Base-by-base conservation (phyloP, 176 grass and related monocot genomes). In the Tuctoria greenei region DNA sequence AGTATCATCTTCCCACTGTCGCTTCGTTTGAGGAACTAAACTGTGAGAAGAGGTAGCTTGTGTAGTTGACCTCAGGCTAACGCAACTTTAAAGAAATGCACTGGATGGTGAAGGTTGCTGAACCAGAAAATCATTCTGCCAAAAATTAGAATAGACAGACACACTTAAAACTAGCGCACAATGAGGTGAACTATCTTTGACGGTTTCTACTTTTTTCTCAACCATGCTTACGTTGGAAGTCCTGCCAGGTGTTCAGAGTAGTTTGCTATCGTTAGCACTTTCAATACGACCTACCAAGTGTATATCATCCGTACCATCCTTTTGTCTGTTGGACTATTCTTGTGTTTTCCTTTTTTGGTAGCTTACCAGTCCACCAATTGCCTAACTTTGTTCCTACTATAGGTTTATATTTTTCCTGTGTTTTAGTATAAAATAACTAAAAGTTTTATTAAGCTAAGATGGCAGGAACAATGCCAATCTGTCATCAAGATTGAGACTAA, bases 321-420 rank as follows among this genome's bases (percentile, higher is more conserved):
- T 78, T 64, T 66, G 24, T 72, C 27, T 72, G 65, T 49, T 64
- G 6, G 27, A 49, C 2, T 15, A 51, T 69, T 45, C 16, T 41
- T 87, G 18, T 72, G 43, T 21, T 24, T 66, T 46, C 60, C 59
- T 35, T 46, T 60, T 58, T 0, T 4, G 66, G 61, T 82, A 52
- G 85, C 52, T 87, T 67, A 68, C 61, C 74, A 54, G 77, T 69
- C 72, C 40, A 61, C 34, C 41, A 14, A 27, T 77, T 28, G 4
- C 79, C 79, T 73, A 78, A 73, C 74, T 83, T 83, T 87, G 51
- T 61, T 82, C 24, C 42, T 73, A 72, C 34, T 54, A 43, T 20
- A 65, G 39, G 59, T 63, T 36, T 82, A 26, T 64, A 42, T 64
- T 64, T 50, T 64, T 79, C 75, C 57, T 76, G 46, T 56, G 43